These are phyloP conservation scores for Saccharomycopsis amapae DNA, from an alignment of 805 yeast species.

Conservation along the genomic window DNA sequence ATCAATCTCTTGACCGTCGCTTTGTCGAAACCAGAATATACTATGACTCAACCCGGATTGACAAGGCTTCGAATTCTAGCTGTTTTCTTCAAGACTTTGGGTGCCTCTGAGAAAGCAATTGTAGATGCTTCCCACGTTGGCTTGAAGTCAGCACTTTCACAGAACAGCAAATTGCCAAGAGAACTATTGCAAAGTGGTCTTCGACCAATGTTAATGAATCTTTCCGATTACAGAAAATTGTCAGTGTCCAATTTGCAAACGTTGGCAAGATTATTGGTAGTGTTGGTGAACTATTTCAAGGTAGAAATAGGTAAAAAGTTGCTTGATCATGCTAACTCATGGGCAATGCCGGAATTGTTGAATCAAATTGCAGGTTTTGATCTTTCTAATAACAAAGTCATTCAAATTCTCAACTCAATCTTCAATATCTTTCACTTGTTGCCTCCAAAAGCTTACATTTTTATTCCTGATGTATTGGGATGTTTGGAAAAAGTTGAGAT, in stretches of 20 bases:
- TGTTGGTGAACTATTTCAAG: conserved; percentile 85
- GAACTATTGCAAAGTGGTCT: conserved; percentile 92
- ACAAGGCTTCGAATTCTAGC: conserved; percentile 82
- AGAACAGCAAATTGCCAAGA: conserved; percentile 83
- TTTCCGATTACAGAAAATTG: conserved; percentile 86
- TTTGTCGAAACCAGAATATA: conserved; percentile 74
- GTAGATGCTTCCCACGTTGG: conserved; percentile 94
- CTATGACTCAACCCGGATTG: conserved; percentile 59
- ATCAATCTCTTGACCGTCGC: conserved; percentile 78
- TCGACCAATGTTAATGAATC: conserved; percentile 90
- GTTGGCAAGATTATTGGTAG: conserved; percentile 74
- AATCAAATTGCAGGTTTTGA: conserved; percentile 75
- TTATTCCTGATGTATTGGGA: conserved; percentile 77
- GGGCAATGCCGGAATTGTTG: conserved; percentile 82
- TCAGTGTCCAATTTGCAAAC: conserved; percentile 90
- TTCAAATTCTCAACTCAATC: conserved; percentile 83
- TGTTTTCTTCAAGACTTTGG: conserved; percentile 88
- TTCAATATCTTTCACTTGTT: conserved; percentile 84
- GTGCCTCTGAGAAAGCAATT: conserved; percentile 76
- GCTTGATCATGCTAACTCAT: conserved; percentile 88
- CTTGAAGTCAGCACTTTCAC: conserved; percentile 71
- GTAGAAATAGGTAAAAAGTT: conserved; percentile 94
- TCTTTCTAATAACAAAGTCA: conserved; percentile 70
- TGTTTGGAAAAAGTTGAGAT: conserved; percentile 75
- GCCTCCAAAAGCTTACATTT: conserved; percentile 88